Evolutionary conservation across 164 flowering plant genomes (phyloP).

Genomic region (Vitis vinifera): DNA sequence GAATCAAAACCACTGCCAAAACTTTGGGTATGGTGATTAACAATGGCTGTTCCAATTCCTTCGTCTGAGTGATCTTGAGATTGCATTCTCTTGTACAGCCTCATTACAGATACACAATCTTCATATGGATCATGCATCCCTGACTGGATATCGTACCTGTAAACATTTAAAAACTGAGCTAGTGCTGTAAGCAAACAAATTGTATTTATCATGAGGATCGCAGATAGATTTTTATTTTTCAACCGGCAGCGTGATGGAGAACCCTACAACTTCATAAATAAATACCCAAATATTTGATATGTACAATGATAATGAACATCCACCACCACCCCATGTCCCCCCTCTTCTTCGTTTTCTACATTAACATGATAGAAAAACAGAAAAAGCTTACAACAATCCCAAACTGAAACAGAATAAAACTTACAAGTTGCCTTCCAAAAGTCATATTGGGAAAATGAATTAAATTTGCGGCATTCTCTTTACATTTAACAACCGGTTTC

Average conservation of each 20-base stretch:
- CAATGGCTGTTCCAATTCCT: constrained; percentile 1
- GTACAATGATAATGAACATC: not conserved
- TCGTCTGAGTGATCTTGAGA: constrained; percentile 39
- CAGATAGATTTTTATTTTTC: too few species aligned
- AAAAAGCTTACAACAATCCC: not conserved
- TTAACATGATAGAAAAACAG: not conserved
- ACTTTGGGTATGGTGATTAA: constrained; percentile 11
- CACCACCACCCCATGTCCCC: too few species aligned
- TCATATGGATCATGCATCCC: constrained; percentile 67
- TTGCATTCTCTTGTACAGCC: constrained; percentile 71
- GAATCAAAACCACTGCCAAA: constrained; percentile 23
- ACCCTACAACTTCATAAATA: not conserved
- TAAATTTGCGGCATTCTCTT: not conserved
- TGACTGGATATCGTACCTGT: constrained; percentile 68
- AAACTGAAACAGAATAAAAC: not conserved
- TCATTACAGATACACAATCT: constrained; percentile 68
- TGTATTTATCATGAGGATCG: too few species aligned
- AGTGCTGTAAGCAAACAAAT: too few species aligned
- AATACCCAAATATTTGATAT: not conserved
- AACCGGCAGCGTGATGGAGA: not conserved
- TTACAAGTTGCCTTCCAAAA: not conserved
- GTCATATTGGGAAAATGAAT: too few species aligned
- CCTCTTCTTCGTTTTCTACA: not conserved
- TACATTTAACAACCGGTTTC: not conserved
- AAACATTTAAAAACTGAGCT: not conserved